Evolutionary conservation across 2,329 filamentous ascomycete species (phyloP), one percentile per base, ranked within the genome.

Genomic region (Aureobasidium sp.): DNA sequence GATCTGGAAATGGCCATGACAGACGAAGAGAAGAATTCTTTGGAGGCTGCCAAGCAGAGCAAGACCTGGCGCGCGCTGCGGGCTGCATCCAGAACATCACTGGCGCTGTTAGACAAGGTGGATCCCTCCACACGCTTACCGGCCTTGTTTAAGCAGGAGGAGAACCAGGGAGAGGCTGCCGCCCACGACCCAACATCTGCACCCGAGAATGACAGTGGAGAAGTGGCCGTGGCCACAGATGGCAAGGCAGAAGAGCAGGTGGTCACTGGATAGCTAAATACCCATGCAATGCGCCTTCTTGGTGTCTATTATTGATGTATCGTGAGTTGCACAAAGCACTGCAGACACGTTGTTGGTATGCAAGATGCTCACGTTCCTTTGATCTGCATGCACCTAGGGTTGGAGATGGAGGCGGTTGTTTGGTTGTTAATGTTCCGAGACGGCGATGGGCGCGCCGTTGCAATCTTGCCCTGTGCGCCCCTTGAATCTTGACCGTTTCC

Each of bases 41-140:
- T 78, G 77, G 83, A 74, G 76, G 88, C 89, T 66, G 82, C 86
- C 61, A 96, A 95, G 73, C 85, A 87, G 22, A 96, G 91, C 77
- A 93, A 95, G 74, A 88, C 86, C 62, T 99, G 94, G 94, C 85
- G 92, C 67, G 90, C 91, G 5, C 78, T 99, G 65, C 86, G 94
- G 58, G 84, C 96, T 66, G 89, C 91, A 11, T 86, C 88, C 62
- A 85, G 85, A 66, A 85, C 81, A 62, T 88, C 88, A 68, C 82
- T 97, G 67, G 82, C 85, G 48, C 78, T 86, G 22, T 94, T 97
- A 73, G 92, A 97, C 74, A 90, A 88, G 73, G 89, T 96, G 52
- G 91, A 96, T 61, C 87, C 91, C 66, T 87, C 89, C 44, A 89
- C 88, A 71, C 89, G 90, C 65, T 72, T 86, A 64, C 77, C 82